Conservation (phyloP, 371 early-diverging fungal species). For the Racocetra persica region DNA sequence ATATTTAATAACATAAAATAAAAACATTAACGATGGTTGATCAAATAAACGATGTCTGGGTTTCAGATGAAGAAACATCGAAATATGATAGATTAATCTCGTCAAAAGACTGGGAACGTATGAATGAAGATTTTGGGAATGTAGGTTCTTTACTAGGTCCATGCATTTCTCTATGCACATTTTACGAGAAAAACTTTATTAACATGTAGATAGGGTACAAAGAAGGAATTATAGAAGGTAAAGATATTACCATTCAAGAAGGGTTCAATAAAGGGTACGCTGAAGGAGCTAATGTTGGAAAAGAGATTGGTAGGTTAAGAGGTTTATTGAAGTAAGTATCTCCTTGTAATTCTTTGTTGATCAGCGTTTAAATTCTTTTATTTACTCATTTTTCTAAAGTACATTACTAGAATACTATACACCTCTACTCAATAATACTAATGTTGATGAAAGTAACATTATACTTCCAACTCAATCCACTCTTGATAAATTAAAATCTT, state of each 20-base stretch:
- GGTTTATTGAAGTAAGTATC: slow-evolving; percentile 58
- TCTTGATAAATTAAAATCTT: slow-evolving; percentile 12
- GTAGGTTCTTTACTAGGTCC: slow-evolving; percentile 46
- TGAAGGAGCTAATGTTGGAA: slow-evolving; percentile 59
- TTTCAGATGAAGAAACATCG: slow-evolving; percentile 48
- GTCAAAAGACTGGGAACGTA: slow-evolving; percentile 60
- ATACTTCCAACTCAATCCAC: neutral
- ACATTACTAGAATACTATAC: slow-evolving; percentile 28
- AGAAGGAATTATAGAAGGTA: slow-evolving; percentile 70
- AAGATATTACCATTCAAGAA: slow-evolving; percentile 65
- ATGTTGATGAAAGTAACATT: neutral
- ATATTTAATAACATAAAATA: too few species aligned
- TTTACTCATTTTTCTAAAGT: neutral
- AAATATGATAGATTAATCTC: slow-evolving; percentile 61
- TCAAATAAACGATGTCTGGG: slow-evolving; percentile 55
- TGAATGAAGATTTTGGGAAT: slow-evolving; percentile 66
- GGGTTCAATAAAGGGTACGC: slow-evolving; percentile 69
- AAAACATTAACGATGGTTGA: neutral
- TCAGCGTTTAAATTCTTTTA: neutral
- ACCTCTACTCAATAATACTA: neutral
- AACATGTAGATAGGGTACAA: slow-evolving; percentile 64
- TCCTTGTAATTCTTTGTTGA: neutral
- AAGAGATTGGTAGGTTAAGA: slow-evolving; percentile 57
- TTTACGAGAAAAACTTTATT: neutral
- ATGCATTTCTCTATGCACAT: neutral